Percentiles rank a stretch among this genome's conserved stretches.
Conservation (phyloP, 148 eudicot species). For the Persicaria tinctoria region DNA sequence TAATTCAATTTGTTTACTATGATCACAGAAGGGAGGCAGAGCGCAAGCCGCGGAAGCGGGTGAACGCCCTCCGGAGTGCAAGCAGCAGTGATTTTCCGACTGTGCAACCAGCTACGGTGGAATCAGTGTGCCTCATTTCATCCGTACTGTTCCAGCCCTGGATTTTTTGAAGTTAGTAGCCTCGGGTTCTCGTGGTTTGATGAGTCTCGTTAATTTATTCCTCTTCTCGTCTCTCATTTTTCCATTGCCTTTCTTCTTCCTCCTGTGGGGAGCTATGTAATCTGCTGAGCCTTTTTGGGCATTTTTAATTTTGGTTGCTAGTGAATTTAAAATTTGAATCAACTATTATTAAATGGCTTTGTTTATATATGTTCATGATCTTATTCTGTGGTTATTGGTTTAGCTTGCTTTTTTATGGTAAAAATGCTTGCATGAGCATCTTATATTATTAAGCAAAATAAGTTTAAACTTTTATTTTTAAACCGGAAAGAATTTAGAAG, state of each 20-base stretch:
- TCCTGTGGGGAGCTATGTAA: background rate
- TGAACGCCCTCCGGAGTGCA: constrained; percentile 91
- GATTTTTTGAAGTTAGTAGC: constrained; percentile 12
- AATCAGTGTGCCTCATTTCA: background rate
- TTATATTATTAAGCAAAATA: no score
- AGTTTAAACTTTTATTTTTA: no score
- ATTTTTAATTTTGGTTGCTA: constrained; percentile 9
- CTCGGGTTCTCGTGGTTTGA: constrained; percentile 4
- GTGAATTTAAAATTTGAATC: constrained; percentile 1
- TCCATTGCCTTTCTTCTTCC: background rate
- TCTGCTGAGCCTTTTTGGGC: background rate
- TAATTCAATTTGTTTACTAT: background rate
- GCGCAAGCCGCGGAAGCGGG: constrained; percentile 40
- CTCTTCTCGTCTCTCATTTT: constrained; percentile 8
- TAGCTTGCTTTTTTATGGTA: background rate
- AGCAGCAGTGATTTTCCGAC: constrained; percentile 43
- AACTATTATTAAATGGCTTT: constrained; percentile 7
- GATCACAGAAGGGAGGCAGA: constrained; percentile 53
- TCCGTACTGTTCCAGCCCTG: background rate
- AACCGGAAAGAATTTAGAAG: no score
- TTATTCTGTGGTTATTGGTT: background rate
- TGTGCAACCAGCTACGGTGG: background rate
- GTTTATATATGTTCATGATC: background rate
- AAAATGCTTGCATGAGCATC: no score
- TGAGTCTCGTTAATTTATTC: background rate